These are phyloP conservation scores for Plasmodium vinckei DNA, from an alignment of 169 alveolate genomes.

Conservation along the genomic window DNA sequence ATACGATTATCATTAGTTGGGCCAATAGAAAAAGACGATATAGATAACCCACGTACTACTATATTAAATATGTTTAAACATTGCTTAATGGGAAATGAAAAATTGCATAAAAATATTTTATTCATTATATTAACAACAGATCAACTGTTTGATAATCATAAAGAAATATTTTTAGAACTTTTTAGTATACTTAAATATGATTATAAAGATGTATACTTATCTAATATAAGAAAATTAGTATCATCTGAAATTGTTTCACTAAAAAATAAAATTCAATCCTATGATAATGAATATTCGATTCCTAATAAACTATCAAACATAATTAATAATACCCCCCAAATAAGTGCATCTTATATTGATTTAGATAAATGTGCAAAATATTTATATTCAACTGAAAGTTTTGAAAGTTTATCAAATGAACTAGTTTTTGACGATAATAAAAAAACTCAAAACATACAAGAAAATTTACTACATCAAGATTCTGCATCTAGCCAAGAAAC, in stretches of 20 bases:
- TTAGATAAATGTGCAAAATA: conserved; percentile 20
- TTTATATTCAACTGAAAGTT: neutral
- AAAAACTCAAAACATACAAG: neutral
- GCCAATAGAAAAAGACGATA: conserved; percentile 63
- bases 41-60: conserved; percentile 50
- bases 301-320: conserved; percentile 4
- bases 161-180: conserved; percentile 65
- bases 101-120: conserved; percentile 57
- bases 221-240: conserved; percentile 43
- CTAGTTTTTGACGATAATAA: neutral
- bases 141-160: conserved; percentile 56
- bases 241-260: conserved; percentile 56
- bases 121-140: conserved; percentile 63
- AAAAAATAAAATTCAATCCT: conserved; percentile 42
- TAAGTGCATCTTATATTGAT: conserved; percentile 33
- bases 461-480: neutral
- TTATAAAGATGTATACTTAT: conserved; percentile 41
- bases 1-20: conserved; percentile 71
- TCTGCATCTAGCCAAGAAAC: neutral
- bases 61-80: conserved; percentile 52
- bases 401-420: conserved; percentile 13
- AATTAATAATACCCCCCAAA: conserved; percentile 10
- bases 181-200: conserved; percentile 37
- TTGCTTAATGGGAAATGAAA: conserved; percentile 60
- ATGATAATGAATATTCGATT: conserved; percentile 8